Evolutionary conservation across 192 early-diverging fungal genomes (phyloP), one percentile per base, ranked within the genome.

Genomic region (Backusella luteola): DNA sequence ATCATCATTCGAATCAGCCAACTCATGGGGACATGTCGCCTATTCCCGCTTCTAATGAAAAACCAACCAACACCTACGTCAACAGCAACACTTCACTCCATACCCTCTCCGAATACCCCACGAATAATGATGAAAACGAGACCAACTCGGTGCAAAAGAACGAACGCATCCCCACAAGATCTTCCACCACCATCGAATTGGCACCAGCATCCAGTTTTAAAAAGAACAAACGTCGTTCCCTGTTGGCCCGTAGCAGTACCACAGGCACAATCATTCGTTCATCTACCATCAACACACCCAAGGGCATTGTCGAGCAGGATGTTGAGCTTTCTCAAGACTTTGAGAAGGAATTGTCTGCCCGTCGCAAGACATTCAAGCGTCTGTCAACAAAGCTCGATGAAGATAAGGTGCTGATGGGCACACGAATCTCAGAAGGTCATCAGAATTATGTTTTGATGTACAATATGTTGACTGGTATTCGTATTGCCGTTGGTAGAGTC

Each of bases 391-490:
- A 19, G 5, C 68, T 74, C 19, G 77, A 83, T 34, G 78, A 80
- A 21, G 87, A 88, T 44, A 73, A 81, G 19, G 81, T 84, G 11
- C 41, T 88, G 38, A 85, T 93, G 23, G 97, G 95, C 26, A 97
- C 95, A 0, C 90, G 91, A 44, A 96, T 98, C 53, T 91, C 92
- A 17, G 94, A 96, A 49, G 95, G 92, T 32, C 97, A 98, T 79
- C 91, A 89, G 15, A 97, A 98, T 83, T 98, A 96, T 79, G 89
- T 95, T 71, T 85, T 97, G 26, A 98, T 98, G 96, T 97, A 96
- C 84, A 96, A 97, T 77, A 98, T 98, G 97, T 85, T 98, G 49
- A 98, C 95, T 2, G 96, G 97, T 17, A 97, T 98, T 76, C 89
- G 97, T 32, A 91, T 97, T 21, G 91, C 93, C 15, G 93, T 95